A percentile compares a stretch with the other conserved stretches of the same genome.
Evolutionary conservation across 345 rosid species (phyloP).

Genomic region (Heritiera littoralis): DNA sequence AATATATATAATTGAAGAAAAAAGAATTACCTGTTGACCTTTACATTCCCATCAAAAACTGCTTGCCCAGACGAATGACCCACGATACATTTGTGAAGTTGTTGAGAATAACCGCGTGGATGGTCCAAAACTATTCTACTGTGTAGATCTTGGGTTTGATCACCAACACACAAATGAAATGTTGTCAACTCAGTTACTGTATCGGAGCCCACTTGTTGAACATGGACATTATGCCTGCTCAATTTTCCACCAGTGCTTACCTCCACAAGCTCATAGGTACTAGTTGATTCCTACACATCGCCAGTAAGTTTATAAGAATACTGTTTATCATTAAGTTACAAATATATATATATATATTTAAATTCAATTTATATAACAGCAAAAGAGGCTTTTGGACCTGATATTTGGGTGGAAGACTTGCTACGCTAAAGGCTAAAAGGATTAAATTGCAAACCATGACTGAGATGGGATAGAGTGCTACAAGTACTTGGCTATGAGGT

Average conservation of each 20-base stretch:
- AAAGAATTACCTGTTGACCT: slow-evolving; percentile 71
- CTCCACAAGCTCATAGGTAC: slow-evolving; percentile 82
- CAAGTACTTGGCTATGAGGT: neutral
- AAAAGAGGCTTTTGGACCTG: neutral
- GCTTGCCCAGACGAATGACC: slow-evolving; percentile 91
- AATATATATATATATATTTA: neutral
- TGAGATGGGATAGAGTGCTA: neutral
- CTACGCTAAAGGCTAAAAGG: neutral
- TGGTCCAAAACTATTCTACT: slow-evolving; percentile 83
- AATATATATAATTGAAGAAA: neutral
- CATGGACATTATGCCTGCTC: slow-evolving; percentile 90
- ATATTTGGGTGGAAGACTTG: neutral
- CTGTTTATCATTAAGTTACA: neutral
- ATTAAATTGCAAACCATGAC: neutral
- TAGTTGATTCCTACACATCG: slow-evolving; percentile 59
- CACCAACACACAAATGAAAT: slow-evolving; percentile 66
- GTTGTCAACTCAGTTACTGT: slow-evolving; percentile 81
- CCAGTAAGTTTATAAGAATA: slow-evolving; percentile 1
- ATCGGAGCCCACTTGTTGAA: slow-evolving; percentile 85
- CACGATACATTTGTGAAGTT: slow-evolving; percentile 93
- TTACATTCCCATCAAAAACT: slow-evolving; percentile 87
- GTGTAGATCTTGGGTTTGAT: slow-evolving; percentile 89
- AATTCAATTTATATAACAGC: neutral
- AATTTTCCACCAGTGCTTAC: slow-evolving; percentile 89
- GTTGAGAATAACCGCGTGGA: slow-evolving; percentile 76